A percentile compares a stretch with the other conserved stretches of the same genome.
phyloP scores from a whole-genome alignment of 345 rosid species.

The Eucalyptus marginata region DNA sequence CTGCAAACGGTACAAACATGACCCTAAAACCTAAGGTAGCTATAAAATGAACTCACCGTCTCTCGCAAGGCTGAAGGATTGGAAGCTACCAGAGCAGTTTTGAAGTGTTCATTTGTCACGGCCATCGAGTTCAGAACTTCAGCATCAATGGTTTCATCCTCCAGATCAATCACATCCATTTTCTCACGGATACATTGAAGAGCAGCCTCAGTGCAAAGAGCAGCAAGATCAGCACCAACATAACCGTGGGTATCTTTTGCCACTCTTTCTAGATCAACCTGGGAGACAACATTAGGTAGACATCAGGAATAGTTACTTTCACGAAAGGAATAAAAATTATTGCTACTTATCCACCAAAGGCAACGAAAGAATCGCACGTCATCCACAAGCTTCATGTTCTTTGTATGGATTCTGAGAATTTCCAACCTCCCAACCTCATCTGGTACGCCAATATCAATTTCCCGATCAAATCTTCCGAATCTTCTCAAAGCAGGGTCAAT shows the following conservation, averaged over 20 bases:
- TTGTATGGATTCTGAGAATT: slow-evolving; percentile 88
- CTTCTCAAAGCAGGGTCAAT: slow-evolving; percentile 89
- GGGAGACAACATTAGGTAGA: not conserved
- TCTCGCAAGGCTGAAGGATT: slow-evolving; percentile 7
- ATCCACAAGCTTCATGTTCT: slow-evolving; percentile 92
- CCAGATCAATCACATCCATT: slow-evolving; percentile 93
- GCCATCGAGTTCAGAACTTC: slow-evolving; percentile 90
- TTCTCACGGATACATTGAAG: slow-evolving; percentile 95
- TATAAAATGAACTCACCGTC: not conserved
- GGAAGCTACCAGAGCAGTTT: slow-evolving; percentile 28
- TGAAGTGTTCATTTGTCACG: slow-evolving; percentile 80
- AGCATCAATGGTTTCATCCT: slow-evolving; percentile 88
- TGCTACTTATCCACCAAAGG: not conserved
- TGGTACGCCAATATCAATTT: slow-evolving; percentile 90
- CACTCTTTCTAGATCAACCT: slow-evolving; percentile 89
- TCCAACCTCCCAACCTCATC: slow-evolving; percentile 96
- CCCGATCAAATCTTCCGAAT: slow-evolving; percentile 91
- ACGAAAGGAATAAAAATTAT: not conserved
- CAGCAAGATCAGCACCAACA: slow-evolving; percentile 96
- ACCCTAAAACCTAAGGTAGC: not conserved
- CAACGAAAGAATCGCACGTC: slow-evolving; percentile 21
- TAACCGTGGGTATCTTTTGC: slow-evolving; percentile 86
- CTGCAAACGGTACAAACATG: not conserved
- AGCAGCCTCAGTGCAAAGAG: slow-evolving; percentile 92
- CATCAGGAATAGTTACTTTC: not conserved